Conservation (phyloP, 164 flowering plant species). For the Warburgia ugandensis region DNA sequence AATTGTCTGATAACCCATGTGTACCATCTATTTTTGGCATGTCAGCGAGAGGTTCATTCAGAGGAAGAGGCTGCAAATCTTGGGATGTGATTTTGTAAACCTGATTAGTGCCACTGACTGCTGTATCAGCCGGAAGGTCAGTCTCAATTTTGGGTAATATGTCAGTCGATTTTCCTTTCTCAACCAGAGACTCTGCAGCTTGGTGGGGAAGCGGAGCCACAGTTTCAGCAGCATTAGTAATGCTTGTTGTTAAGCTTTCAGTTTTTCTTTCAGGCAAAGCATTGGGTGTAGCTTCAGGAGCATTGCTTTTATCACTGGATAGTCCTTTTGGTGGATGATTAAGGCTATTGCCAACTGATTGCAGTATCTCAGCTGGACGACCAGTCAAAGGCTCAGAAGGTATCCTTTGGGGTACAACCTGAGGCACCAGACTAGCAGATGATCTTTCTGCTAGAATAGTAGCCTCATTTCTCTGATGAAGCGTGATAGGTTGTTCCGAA, state of each 20-base stretch:
- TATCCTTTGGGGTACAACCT: background rate
- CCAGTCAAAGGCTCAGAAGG: constrained; percentile 2
- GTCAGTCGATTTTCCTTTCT: constrained; percentile 8
- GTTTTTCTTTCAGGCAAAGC: constrained; percentile 1
- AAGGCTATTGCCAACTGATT: no score
- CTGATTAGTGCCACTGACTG: background rate
- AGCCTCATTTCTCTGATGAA: constrained; percentile 15
- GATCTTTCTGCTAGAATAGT: constrained; percentile 2
- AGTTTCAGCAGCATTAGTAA: background rate
- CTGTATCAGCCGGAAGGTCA: background rate
- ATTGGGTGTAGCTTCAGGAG: constrained; percentile 5
- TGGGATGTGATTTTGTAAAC: background rate
- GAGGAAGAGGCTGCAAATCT: background rate
- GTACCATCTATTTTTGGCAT: background rate
- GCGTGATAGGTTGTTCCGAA: constrained; percentile 12
- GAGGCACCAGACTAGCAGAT: constrained; percentile 4
- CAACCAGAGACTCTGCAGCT: background rate
- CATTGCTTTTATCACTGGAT: constrained; percentile 2
- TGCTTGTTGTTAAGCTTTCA: constrained; percentile 1
- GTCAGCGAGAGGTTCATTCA: background rate
- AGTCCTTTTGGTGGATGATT: constrained; percentile 3
- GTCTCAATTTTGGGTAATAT: constrained; percentile 1
- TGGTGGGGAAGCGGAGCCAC: constrained; percentile 1
- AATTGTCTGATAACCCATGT: background rate
- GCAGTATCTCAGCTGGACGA: no score